Evolutionary conservation across 2,329 filamentous ascomycete species (phyloP).

Genomic region (Penicillium sp.): DNA sequence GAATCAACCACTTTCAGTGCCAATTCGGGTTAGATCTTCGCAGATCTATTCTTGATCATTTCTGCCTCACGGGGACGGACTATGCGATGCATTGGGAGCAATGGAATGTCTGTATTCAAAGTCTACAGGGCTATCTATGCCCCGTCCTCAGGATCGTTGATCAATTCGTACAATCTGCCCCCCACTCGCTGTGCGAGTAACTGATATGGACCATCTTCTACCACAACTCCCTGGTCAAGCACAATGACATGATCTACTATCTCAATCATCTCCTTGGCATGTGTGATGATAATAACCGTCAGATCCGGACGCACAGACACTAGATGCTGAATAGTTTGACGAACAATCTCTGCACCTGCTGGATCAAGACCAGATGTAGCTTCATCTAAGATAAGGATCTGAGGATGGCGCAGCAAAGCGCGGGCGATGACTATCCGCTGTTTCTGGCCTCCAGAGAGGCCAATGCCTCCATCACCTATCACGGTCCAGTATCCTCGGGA

Average conservation of each 20-base stretch:
- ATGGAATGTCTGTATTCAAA: neutral
- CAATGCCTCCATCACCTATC: conserved; percentile 73
- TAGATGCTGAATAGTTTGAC: conserved; percentile 60
- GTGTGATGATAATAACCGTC: conserved; percentile 79
- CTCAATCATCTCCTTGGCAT: conserved; percentile 82
- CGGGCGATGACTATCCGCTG: conserved; percentile 80
- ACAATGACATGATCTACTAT: conserved; percentile 73
- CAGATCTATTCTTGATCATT: no score
- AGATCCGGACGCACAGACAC: conserved; percentile 48
- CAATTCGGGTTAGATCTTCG: no score
- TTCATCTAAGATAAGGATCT: conserved; percentile 79
- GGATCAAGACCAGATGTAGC: conserved; percentile 79
- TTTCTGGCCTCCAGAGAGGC: conserved; percentile 76
- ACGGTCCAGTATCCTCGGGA: conserved; percentile 69
- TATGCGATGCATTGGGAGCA: no score
- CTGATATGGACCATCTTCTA: conserved; percentile 68
- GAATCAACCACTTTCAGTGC: no score
- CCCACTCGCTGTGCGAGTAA: conserved; percentile 53
- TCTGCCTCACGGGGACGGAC: no score
- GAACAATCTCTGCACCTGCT: conserved; percentile 63
- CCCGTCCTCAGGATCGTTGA: conserved; percentile 20
- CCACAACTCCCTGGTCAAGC: conserved; percentile 63
- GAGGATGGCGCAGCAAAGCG: conserved; percentile 69
- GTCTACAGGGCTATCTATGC: neutral
- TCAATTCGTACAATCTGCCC: conserved; percentile 47